These are phyloP conservation scores for Orobanche coerulescens DNA, from an alignment of 257 asterid species.

Conservation along the genomic window DNA sequence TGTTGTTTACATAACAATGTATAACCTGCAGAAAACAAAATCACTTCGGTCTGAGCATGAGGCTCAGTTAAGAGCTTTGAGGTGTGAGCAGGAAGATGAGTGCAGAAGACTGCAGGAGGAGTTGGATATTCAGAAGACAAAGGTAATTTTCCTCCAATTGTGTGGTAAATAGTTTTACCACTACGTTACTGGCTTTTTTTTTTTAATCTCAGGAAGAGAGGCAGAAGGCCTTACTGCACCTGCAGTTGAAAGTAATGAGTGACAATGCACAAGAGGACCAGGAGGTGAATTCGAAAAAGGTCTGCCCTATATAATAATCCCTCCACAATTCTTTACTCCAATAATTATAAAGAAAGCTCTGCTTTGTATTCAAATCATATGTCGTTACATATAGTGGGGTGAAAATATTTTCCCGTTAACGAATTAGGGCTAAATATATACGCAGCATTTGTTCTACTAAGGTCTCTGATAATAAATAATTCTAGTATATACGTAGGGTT, in stretches of 20 bases:
- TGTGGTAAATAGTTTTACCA: constrained; percentile 10
- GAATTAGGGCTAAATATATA: not conserved
- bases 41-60: constrained; percentile 76
- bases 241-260: constrained; percentile 96
- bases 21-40: constrained; percentile 49
- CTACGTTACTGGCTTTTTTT: constrained; percentile 19
- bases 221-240: constrained; percentile 77
- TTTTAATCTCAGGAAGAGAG: constrained; percentile 70
- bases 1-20: constrained; percentile 1
- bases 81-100: constrained; percentile 83
- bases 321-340: not conserved
- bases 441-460: not conserved
- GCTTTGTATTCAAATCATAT: not conserved
- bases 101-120: constrained; percentile 79
- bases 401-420: not conserved
- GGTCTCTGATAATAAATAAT: too few relatives aligned
- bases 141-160: constrained; percentile 39
- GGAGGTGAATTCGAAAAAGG: constrained; percentile 96
- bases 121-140: constrained; percentile 67
- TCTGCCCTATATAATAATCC: constrained; percentile 19
- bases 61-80: constrained; percentile 73
- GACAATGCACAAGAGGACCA: constrained; percentile 76
- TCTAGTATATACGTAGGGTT: too few relatives aligned
- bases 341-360: constrained; percentile 2
- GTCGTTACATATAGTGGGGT: not conserved